Evolutionary conservation across 805 yeast genomes (phyloP), one percentile per base, ranked within the genome.

Genomic region (Metschnikowia similis): DNA sequence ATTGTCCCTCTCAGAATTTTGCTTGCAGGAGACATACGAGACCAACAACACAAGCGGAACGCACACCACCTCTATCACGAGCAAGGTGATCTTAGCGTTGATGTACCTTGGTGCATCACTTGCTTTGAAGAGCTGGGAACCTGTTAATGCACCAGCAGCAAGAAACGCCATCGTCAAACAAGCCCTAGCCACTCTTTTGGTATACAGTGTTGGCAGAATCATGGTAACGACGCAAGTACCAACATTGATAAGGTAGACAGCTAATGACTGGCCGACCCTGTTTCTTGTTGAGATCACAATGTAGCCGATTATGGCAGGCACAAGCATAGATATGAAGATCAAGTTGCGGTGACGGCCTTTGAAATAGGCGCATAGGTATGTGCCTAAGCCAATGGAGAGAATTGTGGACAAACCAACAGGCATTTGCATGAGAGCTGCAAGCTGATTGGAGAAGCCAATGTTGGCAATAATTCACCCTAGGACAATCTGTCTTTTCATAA

Each of bases 181-280:
- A 32, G 54, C 56, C 31, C 61, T 53, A 9, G 56, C 48, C 8
- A 56, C 51, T 35, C 56, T 56, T 41, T 61, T 62, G 29, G 62
- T 65, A 46, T 57, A 60, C 67, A 29, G 64, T 61, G 41, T 67
- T 68, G 41, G 83, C 76, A 48, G 79, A 74, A 52, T 69, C 47
- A 82, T 70, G 1, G 85, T 79, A 48, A 80, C 81, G 47, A 80
- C 71, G 66, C 82, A 72, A 30, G 83, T 76, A 39, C 86, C 76
- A 57, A 84, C 72, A 75, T 81, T 71, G 43, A 75, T 69, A 60
- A 78, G 58, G 56, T 80, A 80, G 38, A 80, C 70, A 4, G 80
- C 73, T 47, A 80, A 63, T 46, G 81, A 53, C 52, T 78, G 75
- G 32, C 81, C 83, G 13, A 76, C 67, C 43, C 63, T 70, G 54